Evolutionary conservation across 495 filamentous ascomycete genomes (phyloP), one percentile per base, ranked within the genome.

Genomic region (Aspergillus carlsbadensis): DNA sequence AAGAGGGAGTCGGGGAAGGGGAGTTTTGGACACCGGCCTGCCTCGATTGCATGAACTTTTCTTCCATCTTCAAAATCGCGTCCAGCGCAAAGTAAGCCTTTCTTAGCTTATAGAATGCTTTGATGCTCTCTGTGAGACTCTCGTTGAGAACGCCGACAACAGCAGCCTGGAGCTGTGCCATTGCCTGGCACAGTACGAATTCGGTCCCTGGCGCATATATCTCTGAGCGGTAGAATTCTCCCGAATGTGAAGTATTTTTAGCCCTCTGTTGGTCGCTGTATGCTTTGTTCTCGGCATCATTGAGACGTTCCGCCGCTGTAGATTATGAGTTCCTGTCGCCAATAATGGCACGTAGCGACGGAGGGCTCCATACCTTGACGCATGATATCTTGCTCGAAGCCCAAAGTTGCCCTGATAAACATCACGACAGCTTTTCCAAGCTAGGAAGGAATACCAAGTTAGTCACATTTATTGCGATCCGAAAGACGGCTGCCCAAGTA

Each of bases 361-460:
- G 48, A 60, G 47, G 54, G 44, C n/a, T 40, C 54, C 73, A 43
- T 17, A 86, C 84, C 85, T 76, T 96, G 85, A 57, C 83, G 84
- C 89, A 98, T 95, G 52, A 96, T 78, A n/a, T 94, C 90, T 61
- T 92, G 89, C 71, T 98, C 94, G 65, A 96, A 95, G 5, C 95
- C 93, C 10, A 98, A 73, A 11, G 92, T 88, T 37, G 92, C 92
- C 59, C 83, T 79, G 64, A 98, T 85, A 62, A 98, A 97, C 29
- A 81, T 82, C 39, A 92, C 84, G 24, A 96, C 83, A 35, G 90
- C 90, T 65, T 86, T 77, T 7, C 89, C 94, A 18, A 97, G 79
- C 78, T 91, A 68, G 51, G 24, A 33, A 18, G 21, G 18, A 24
- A 33, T 53, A 52, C n/a, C 20, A 21, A 10, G 31, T 54, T 33